A percentile compares a stretch with the other conserved stretches of the same genome.
Conservation (phyloP, 2,329 filamentous ascomycete genomes). For the Tolypocladium nubicola region DNA sequence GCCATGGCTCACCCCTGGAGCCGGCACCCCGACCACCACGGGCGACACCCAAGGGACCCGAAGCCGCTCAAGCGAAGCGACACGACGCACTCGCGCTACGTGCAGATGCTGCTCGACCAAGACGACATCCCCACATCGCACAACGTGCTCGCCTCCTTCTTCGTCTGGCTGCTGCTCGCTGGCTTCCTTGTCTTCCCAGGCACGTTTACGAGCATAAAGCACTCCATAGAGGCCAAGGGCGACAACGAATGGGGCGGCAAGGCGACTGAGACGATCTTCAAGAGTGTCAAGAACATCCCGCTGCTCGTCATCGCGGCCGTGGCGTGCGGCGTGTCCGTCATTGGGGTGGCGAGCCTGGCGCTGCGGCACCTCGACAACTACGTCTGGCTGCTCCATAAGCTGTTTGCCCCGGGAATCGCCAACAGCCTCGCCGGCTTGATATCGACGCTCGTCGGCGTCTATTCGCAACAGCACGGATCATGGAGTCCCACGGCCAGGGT, state of each 20-base stretch:
- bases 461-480: slow-evolving; percentile 32
- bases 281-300: slow-evolving; percentile 21
- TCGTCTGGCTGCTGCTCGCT: slow-evolving; percentile 36
- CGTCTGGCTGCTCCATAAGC: slow-evolving; percentile 40
- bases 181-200: slow-evolving; percentile 42
- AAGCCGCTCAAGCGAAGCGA: slow-evolving; percentile 9
- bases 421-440: slow-evolving; percentile 40
- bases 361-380: slow-evolving; percentile 35
- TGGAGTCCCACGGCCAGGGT: slow-evolving; percentile 31
- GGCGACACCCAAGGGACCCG: slow-evolving; percentile 1
- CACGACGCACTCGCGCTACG: slow-evolving; percentile 25
- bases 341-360: slow-evolving; percentile 31
- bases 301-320: slow-evolving; percentile 32
- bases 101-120: slow-evolving; percentile 35
- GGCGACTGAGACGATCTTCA: slow-evolving; percentile 11
- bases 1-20: slow-evolving; percentile 2
- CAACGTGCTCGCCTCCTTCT: slow-evolving; percentile 31
- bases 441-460: slow-evolving; percentile 37
- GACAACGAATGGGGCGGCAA: slow-evolving; percentile 7
- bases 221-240: slow-evolving; percentile 11
- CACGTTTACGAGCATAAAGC: slow-evolving; percentile 33
- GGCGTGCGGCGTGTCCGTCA: slow-evolving; percentile 24
- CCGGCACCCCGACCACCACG: slow-evolving; percentile 4
- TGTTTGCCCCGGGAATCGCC: slow-evolving; percentile 34
- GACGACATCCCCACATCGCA: slow-evolving; percentile 33